Evolutionary conservation across 1,139 yeast genomes (phyloP), one percentile per base, ranked within the genome.

Genomic region (Lodderomyces elongisporus): DNA sequence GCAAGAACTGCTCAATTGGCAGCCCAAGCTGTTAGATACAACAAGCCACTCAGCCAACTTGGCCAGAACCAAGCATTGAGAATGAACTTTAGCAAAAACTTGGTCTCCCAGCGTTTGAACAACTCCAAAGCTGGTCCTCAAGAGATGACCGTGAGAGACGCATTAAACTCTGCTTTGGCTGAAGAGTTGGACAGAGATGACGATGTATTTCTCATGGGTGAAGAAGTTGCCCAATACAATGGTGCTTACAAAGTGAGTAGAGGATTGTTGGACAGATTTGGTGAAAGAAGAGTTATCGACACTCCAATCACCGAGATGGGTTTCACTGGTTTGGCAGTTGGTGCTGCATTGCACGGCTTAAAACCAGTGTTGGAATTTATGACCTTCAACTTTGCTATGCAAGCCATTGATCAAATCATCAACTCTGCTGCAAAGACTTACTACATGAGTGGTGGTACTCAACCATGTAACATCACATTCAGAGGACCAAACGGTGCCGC

Each of bases 401-500:
- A 91, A 72, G 85, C 98, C 47, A 91, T 91, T 60, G 99, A 91
- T 64, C 98, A 91, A 51, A 91, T 91, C 62, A 77, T 91, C 66
- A 91, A 91, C 76, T 89, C 97, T 38, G 98, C 96, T 41, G 99
- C 97, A 42, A 93, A 91, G 75, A 91, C 98, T 32, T 85, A 80
- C 66, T 91, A 91, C 71, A 91, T 91, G 99, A 85, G 96, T 43
- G 99, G 99, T 61, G 99, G 99, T 72, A 84, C 80, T 46, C 96
- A 89, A 67, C 89, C 89, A 43, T 89, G 96, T 73, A 89, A 85
- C 66, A 85, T 91, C 56, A 89, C 95, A 34, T 93, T 93, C 76
- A 83, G 98, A 68, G 98, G 98, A 54, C 97, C 98, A 44, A 93
- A 93, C 65, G 99, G 98, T 66, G 96, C 98, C 33, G 96, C 98